These are phyloP conservation scores for Fusarium humuli DNA, from an alignment of 2,329 filamentous ascomycete species.

Conservation along the genomic window DNA sequence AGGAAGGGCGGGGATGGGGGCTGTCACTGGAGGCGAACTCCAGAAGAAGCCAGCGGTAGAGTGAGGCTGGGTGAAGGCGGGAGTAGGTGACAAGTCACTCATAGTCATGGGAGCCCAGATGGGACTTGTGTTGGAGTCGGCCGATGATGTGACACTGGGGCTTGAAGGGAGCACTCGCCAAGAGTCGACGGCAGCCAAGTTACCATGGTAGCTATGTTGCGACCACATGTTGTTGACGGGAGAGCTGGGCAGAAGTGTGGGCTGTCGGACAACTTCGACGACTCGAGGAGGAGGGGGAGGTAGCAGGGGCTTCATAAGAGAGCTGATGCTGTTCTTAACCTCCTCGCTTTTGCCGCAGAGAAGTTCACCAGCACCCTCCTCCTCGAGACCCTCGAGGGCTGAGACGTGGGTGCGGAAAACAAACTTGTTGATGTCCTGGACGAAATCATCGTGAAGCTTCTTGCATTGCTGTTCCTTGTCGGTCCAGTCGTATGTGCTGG, in stretches of 20 bases:
- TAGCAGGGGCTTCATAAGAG: slow-evolving; percentile 86
- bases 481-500: slow-evolving; percentile 92
- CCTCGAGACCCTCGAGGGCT: slow-evolving; percentile 94
- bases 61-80: slow-evolving; percentile 79
- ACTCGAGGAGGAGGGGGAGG: slow-evolving; percentile 88
- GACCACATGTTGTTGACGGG: slow-evolving; percentile 85
- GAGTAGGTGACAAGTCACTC: slow-evolving; percentile 81
- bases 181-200: slow-evolving; percentile 77
- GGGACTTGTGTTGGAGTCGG: slow-evolving; percentile 74
- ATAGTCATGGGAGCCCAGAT: slow-evolving; percentile 85
- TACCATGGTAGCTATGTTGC: slow-evolving; percentile 72
- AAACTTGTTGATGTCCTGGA: slow-evolving; percentile 97
- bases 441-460: slow-evolving; percentile 96
- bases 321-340: slow-evolving; percentile 87
- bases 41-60: slow-evolving; percentile 81
- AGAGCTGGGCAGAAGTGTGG: slow-evolving; percentile 86
- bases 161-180: slow-evolving; percentile 95
- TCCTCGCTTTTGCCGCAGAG: slow-evolving; percentile 92
- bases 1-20: slow-evolving; percentile 80
- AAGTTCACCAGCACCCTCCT: slow-evolving; percentile 94
- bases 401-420: slow-evolving; percentile 91
- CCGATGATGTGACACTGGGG: slow-evolving; percentile 79
- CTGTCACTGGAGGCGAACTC: slow-evolving; percentile 79
- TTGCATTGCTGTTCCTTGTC: slow-evolving; percentile 97
- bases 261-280: slow-evolving; percentile 88